phyloP scores from a whole-genome alignment of 441 rosid genomes.

The Cnidoscolus chayamansa region DNA sequence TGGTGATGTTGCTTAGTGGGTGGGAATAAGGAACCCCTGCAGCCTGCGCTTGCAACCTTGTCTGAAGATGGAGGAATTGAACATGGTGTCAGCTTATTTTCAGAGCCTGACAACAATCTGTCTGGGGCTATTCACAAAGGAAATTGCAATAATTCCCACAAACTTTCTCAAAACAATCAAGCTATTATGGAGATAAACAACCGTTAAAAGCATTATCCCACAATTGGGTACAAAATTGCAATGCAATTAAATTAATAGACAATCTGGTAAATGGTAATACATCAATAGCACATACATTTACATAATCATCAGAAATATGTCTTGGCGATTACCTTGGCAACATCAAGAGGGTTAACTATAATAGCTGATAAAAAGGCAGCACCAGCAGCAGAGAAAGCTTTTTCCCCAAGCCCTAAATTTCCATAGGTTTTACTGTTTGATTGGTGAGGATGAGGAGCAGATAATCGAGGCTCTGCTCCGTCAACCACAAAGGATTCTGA shows the following conservation, averaged over 20 bases:
- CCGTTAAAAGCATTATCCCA: neutral
- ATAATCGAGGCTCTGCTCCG: constrained; percentile 24
- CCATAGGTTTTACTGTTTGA: constrained; percentile 24
- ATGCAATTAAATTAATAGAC: neutral
- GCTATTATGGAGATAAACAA: neutral
- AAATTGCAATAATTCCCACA: neutral
- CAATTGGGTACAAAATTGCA: neutral
- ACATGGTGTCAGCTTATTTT: neutral
- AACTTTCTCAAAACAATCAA: neutral
- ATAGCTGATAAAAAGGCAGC: constrained; percentile 81
- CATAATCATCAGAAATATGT: neutral
- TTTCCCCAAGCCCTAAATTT: constrained; percentile 56
- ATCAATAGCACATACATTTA: no score
- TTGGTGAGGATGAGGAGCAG: constrained; percentile 25
- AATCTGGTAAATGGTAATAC: no score
- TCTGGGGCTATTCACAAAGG: neutral
- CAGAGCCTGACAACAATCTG: neutral
- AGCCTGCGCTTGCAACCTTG: constrained; percentile 96
- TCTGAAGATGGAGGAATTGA: constrained; percentile 37
- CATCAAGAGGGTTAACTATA: constrained; percentile 83
- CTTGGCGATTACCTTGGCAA: constrained; percentile 52
- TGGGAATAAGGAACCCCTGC: constrained; percentile 88
- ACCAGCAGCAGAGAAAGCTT: constrained; percentile 84
- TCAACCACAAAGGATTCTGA: constrained; percentile 28
- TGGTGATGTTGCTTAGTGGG: constrained; percentile 69